A percentile compares a stretch with the other conserved stretches of the same genome.
phyloP scores from a whole-genome alignment of 1,139 yeast genomes.

The Kurtzmaniella quercitrusa region DNA sequence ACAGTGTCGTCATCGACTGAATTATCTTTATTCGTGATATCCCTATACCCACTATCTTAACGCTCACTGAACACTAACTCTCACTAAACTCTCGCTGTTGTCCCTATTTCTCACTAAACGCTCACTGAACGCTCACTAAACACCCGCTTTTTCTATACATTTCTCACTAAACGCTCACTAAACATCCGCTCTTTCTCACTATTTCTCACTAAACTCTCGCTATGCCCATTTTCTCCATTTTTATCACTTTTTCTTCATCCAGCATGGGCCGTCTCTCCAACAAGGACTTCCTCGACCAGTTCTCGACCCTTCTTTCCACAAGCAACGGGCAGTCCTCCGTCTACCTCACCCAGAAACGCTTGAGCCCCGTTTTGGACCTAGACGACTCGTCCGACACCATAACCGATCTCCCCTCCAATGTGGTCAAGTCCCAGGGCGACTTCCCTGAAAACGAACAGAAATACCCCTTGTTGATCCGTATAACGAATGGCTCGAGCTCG shows the following conservation, averaged over 20 bases:
- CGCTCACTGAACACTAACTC: too few species aligned
- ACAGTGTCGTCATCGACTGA: too few species aligned
- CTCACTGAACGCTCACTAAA: too few species aligned
- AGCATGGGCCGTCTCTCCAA: constrained; percentile 38
- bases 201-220: too few species aligned
- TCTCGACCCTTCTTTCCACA: constrained; percentile 21
- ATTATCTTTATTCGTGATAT: too few species aligned
- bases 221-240: too few species aligned
- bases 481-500: constrained; percentile 51
- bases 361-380: constrained; percentile 23
- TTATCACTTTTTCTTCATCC: background rate
- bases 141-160: too few species aligned
- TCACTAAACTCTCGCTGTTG: too few species aligned
- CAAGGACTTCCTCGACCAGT: constrained; percentile 31
- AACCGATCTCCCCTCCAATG: constrained; percentile 37
- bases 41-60: too few species aligned
- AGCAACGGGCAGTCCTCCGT: constrained; percentile 40
- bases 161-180: too few species aligned
- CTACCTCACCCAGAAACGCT: constrained; percentile 41
- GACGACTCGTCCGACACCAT: constrained; percentile 9
- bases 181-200: too few species aligned
- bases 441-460: constrained; percentile 14
- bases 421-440: constrained; percentile 16
- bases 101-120: too few species aligned
- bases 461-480: constrained; percentile 51